phyloP scores from a whole-genome alignment of 2,329 filamentous ascomycete species.

The Fusarium sp. region DNA sequence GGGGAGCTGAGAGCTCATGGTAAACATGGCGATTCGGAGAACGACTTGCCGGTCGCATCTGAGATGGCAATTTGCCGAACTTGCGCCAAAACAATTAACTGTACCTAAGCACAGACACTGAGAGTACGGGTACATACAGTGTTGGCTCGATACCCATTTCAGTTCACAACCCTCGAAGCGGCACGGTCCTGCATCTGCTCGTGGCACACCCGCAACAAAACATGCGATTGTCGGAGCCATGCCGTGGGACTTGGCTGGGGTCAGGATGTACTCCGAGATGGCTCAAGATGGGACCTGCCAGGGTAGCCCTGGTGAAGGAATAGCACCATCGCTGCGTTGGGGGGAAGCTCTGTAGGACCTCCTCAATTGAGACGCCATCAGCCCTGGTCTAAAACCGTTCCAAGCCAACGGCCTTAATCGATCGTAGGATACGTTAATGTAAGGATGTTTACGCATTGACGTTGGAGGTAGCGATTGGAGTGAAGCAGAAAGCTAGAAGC shows the following conservation, averaged over 20 bases:
- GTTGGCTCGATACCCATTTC: slow-evolving; percentile 23
- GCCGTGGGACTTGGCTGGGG: slow-evolving; percentile 31
- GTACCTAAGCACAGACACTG: slow-evolving; percentile 2
- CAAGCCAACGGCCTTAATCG: slow-evolving; percentile 3
- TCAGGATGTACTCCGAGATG: slow-evolving; percentile 35
- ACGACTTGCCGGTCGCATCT: slow-evolving; percentile 3
- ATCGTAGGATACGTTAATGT: background rate
- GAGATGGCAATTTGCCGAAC: slow-evolving; percentile 5
- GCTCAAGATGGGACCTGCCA: slow-evolving; percentile 29
- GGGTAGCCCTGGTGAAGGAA: slow-evolving; percentile 34
- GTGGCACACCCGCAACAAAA: slow-evolving; percentile 19
- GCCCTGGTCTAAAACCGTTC: slow-evolving; percentile 2
- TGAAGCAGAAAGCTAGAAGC: background rate
- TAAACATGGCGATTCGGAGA: background rate
- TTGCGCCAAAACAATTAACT: background rate
- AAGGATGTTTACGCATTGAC: background rate
- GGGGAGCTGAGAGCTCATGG: background rate
- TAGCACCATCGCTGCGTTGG: slow-evolving; percentile 14
- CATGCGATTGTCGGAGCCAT: slow-evolving; percentile 27
- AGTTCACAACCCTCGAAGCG: slow-evolving; percentile 29
- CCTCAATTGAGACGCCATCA: slow-evolving; percentile 14
- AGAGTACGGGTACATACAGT: slow-evolving; percentile 7
- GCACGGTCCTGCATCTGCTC: slow-evolving; percentile 19
- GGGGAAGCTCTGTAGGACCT: slow-evolving; percentile 1
- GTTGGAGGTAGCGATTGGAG: background rate